Evolutionary conservation across 2,329 filamentous ascomycete genomes (phyloP).

Genomic region (Penicillium sp.): DNA sequence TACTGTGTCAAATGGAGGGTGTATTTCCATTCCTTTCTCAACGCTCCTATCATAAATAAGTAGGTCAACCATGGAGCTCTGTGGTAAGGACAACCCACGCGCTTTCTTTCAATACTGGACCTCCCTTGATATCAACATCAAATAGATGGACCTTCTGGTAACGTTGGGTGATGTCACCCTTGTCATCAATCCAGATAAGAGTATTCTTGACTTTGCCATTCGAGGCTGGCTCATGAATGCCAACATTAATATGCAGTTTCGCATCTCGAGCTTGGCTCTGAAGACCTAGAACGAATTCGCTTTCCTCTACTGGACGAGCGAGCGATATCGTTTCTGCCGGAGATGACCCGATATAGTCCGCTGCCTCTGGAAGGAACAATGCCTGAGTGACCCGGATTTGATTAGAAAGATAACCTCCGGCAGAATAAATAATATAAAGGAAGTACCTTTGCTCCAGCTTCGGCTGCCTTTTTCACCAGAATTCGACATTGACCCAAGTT

Average conservation of each 20-base stretch:
- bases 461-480: slow-evolving; percentile 73
- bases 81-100: slow-evolving; percentile 38
- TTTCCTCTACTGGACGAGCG: slow-evolving; percentile 67
- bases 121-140: slow-evolving; percentile 67
- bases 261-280: slow-evolving; percentile 68
- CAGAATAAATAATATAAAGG: background rate
- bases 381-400: slow-evolving; percentile 53
- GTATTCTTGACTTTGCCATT: slow-evolving; percentile 64
- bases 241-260: slow-evolving; percentile 77
- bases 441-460: slow-evolving; percentile 75
- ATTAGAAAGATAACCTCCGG: background rate
- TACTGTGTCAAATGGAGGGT: slow-evolving; percentile 72
- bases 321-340: slow-evolving; percentile 72
- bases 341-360: slow-evolving; percentile 80
- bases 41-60: slow-evolving; percentile 56
- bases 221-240: slow-evolving; percentile 76
- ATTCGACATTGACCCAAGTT: slow-evolving; percentile 80
- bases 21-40: slow-evolving; percentile 68
- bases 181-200: slow-evolving; percentile 68
- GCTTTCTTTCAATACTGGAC: slow-evolving; percentile 66
- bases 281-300: slow-evolving; percentile 77
- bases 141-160: slow-evolving; percentile 96
- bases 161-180: slow-evolving; percentile 62
- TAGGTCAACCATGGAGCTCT: background rate
- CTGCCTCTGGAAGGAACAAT: slow-evolving; percentile 90